Evolutionary conservation across 2,329 filamentous ascomycete genomes (phyloP).

Genomic region (Ciborinia camelliae): DNA sequence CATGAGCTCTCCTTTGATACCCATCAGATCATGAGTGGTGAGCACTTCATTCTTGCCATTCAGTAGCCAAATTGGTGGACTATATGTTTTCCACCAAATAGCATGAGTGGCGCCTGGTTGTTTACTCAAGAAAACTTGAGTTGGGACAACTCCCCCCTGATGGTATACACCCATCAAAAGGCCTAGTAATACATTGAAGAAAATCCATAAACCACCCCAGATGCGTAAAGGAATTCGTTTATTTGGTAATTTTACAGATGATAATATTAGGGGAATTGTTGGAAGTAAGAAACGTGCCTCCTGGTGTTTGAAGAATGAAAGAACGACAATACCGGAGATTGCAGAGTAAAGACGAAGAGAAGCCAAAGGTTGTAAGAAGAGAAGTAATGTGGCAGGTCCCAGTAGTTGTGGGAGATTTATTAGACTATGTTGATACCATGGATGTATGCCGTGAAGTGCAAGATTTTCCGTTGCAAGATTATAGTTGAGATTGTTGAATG

Average conservation of each 20-base stretch:
- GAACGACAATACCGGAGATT: conserved; percentile 64
- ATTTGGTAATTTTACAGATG: conserved; percentile 65
- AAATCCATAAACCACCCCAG: conserved; percentile 62
- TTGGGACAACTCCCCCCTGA: conserved; percentile 73
- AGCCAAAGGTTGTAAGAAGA: conserved; percentile 55
- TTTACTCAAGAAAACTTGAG: conserved; percentile 70
- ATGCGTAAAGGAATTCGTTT: conserved; percentile 47
- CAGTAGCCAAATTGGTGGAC: conserved; percentile 75
- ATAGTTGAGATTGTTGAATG: conserved; percentile 74
- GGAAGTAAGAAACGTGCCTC: conserved; percentile 77
- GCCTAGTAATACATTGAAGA: conserved; percentile 67
- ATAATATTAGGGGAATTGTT: conserved; percentile 71
- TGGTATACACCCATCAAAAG: conserved; percentile 78
- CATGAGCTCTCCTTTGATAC: conserved; percentile 59
- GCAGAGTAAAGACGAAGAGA: conserved; percentile 69
- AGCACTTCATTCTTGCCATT: conserved; percentile 71
- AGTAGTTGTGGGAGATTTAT: conserved; percentile 70
- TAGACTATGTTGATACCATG: conserved; percentile 72
- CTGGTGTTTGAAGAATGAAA: conserved; percentile 75
- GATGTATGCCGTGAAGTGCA: conserved; percentile 71
- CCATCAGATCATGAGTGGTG: conserved; percentile 71
- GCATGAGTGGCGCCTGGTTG: conserved; percentile 64
- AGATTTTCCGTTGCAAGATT: conserved; percentile 69
- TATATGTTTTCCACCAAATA: conserved; percentile 82
- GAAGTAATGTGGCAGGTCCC: conserved; percentile 62